These are phyloP conservation scores for Endotrypanum monterogeii DNA, from an alignment of 208 protist genomes.

Conservation along the genomic window DNA sequence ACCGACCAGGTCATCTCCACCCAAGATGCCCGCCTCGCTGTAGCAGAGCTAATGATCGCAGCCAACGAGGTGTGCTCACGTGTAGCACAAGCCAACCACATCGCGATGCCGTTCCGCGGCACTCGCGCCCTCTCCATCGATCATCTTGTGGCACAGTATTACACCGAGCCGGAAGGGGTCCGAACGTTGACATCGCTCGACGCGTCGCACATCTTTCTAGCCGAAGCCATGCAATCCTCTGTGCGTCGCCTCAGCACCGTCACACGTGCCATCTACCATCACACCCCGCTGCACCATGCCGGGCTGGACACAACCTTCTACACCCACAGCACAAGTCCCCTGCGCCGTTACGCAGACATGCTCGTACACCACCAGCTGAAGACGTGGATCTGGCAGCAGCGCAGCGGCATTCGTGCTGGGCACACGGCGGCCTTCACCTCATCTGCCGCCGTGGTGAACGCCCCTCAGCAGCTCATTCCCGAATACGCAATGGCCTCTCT, in stretches of 20 bases:
- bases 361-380: slow-evolving; percentile 92
- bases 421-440: neutral
- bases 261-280: slow-evolving; percentile 84
- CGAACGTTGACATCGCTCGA: slow-evolving; percentile 51
- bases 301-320: slow-evolving; percentile 83
- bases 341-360: slow-evolving; percentile 90
- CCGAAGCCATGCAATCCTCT: slow-evolving; percentile 71
- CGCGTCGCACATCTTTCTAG: slow-evolving; percentile 55
- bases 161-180: slow-evolving; percentile 69
- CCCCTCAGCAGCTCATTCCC: slow-evolving; percentile 44
- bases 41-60: slow-evolving; percentile 92
- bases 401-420: neutral
- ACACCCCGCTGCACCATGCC: slow-evolving; percentile 72
- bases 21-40: slow-evolving; percentile 75
- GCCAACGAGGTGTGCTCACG: slow-evolving; percentile 92
- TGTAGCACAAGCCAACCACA: slow-evolving; percentile 70
- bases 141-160: slow-evolving; percentile 70
- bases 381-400: slow-evolving; percentile 63
- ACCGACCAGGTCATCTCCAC: slow-evolving; percentile 81
- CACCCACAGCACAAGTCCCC: slow-evolving; percentile 86
- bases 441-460: neutral
- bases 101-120: slow-evolving; percentile 81
- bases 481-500: slow-evolving; percentile 85
- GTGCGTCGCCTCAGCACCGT: slow-evolving; percentile 71
- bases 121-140: slow-evolving; percentile 77